Evolutionary conservation across 1,284 basidiomycete species (phyloP), one percentile per base, ranked within the genome.

Genomic region (Irpex sp.): DNA sequence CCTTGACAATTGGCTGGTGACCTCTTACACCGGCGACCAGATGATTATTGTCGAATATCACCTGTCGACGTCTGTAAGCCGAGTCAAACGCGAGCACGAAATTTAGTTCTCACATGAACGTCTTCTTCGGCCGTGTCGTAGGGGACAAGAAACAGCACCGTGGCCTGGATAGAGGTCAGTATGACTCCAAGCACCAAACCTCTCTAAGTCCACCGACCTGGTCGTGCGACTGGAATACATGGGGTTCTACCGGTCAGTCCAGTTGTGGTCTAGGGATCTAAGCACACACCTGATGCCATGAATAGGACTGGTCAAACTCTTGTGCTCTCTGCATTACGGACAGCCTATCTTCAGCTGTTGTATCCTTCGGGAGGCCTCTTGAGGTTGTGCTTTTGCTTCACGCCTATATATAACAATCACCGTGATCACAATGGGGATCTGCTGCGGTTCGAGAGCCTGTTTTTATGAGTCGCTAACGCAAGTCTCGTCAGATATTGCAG

Each of bases 111-210:
- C 70, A 91, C 91, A 64, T 81, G 76, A 17, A 91, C 77, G 68
- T 93, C 89, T 37, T 90, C 88, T 65, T 88, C 86, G 58, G 83
- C 78, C 2, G 87, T 86, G 64, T 85, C 84, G 67, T 86, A 85
- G 0, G 90, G 91, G 44, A 93, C 84, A 68, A 89, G 81, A 47
- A 92, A 77, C 34, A 93, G 77, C 17, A 93, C 83, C n/a, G 91
- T 92, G 37, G 89, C 91, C 91, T 92, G 67, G 26, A 15, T 26
- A 31, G 34, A 26, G 8, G 36, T 37, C 5, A 36, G 54, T 26
- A 11, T 15, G 54, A 15, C 34, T 34, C 0, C 17, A 6, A 11
- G 1, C 9, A 13, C 54, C 11, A 36, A 13, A 13, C 34, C n/a
- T 56, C 54, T 17, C 48, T 48, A 5, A 48, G 31, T 51, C 48